phyloP scores from a whole-genome alignment of 345 rosid genomes.

The Ceriops decandra region DNA sequence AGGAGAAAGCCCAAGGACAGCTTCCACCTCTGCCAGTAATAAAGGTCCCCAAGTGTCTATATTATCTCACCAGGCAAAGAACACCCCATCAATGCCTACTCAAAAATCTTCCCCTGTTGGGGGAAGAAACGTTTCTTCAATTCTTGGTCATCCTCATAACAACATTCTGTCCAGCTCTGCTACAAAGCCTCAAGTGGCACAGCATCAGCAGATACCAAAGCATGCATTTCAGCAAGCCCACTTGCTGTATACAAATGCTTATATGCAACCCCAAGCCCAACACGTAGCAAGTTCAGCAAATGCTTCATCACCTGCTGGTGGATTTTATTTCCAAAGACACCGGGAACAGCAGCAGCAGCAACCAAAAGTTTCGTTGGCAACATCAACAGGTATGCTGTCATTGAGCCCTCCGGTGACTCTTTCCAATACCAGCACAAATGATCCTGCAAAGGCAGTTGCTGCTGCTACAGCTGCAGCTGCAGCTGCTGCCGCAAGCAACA shows the following conservation, averaged over 20 bases:
- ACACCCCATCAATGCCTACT: slow-evolving; percentile 43
- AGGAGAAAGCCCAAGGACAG: slow-evolving; percentile 88
- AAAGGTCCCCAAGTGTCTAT: slow-evolving; percentile 65
- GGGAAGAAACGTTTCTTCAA: slow-evolving; percentile 58
- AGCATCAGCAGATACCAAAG: slow-evolving; percentile 49
- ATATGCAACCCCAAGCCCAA: slow-evolving; percentile 54
- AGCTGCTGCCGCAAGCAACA: slow-evolving; percentile 44
- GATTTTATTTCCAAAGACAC: slow-evolving; percentile 66
- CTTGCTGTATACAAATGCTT: slow-evolving; percentile 50
- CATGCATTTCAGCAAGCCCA: slow-evolving; percentile 58
- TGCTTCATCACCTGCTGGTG: slow-evolving; percentile 35
- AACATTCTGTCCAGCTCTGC: slow-evolving; percentile 37
- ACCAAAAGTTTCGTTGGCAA: slow-evolving; percentile 35
- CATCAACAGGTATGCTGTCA: slow-evolving; percentile 49
- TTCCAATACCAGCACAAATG: slow-evolving; percentile 42
- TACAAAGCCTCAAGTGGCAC: slow-evolving; percentile 48
- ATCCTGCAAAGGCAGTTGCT: slow-evolving; percentile 67
- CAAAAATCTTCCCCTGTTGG: slow-evolving; percentile 60
- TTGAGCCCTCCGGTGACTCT: slow-evolving; percentile 45
- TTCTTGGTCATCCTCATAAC: slow-evolving; percentile 58
- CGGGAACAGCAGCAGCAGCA: slow-evolving; percentile 54
- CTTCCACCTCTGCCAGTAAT: slow-evolving; percentile 53
- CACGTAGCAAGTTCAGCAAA: slow-evolving; percentile 39
- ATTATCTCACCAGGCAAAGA: slow-evolving; percentile 65
- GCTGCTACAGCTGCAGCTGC: slow-evolving; percentile 18